phyloP scores from a whole-genome alignment of 208 protist genomes.

The Vickermania ingenoplastis region DNA sequence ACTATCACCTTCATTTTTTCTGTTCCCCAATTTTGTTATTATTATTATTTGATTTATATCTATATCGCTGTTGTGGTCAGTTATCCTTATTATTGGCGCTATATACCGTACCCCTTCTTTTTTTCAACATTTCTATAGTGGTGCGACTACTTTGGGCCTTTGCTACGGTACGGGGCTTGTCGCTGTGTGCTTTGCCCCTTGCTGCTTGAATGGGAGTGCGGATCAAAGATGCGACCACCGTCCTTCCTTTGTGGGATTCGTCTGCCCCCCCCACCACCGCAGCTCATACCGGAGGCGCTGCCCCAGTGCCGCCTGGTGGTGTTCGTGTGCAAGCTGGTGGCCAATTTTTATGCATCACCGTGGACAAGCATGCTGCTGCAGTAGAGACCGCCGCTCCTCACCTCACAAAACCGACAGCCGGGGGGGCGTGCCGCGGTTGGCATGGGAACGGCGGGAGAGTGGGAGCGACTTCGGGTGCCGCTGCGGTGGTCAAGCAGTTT shows the following conservation, averaged over 20 bases:
- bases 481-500: constrained; percentile 3
- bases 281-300: neutral
- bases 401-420: neutral
- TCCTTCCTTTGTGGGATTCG: neutral
- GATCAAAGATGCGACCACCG: neutral
- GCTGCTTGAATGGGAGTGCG: neutral
- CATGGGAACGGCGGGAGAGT: neutral
- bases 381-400: neutral
- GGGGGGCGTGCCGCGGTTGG: too few species aligned
- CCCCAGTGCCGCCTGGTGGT: neutral
- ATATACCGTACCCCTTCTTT: too few species aligned
- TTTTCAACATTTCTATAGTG: too few species aligned
- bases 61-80: too few species aligned
- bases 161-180: too few species aligned
- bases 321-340: neutral
- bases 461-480: neutral
- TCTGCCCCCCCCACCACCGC: neutral
- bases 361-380: constrained; percentile 1
- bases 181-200: too few species aligned
- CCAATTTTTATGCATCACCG: neutral
- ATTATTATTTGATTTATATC: too few species aligned
- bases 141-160: too few species aligned
- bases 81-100: too few species aligned
- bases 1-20: too few species aligned
- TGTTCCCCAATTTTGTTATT: too few species aligned